phyloP scores from a whole-genome alignment of 371 early-diverging fungal species.

The Thermomucor indicae-seudaticae region DNA sequence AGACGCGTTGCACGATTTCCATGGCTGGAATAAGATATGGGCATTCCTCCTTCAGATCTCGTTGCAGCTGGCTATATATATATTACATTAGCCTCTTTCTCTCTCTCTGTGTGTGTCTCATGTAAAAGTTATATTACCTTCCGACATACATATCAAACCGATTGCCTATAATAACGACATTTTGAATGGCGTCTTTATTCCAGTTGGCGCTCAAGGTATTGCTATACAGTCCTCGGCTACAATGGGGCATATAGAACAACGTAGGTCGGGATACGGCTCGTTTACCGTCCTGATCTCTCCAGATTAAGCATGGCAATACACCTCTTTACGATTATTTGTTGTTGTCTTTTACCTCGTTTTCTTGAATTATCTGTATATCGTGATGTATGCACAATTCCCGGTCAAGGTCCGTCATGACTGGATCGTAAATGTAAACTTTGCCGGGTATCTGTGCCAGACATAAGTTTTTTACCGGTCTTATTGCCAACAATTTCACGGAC shows the following conservation, averaged over 20 bases:
- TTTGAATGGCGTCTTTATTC: constrained; percentile 24
- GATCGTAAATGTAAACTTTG: constrained; percentile 59
- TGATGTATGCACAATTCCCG: constrained; percentile 34
- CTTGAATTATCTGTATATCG: constrained; percentile 32
- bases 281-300: constrained; percentile 13
- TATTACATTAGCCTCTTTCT: not conserved
- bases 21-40: constrained; percentile 53
- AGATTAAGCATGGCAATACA: not conserved
- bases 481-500: too few relatives aligned
- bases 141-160: constrained; percentile 59
- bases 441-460: constrained; percentile 20
- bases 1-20: constrained; percentile 26
- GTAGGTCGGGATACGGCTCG: constrained; percentile 29
- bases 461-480: too few relatives aligned
- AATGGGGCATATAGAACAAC: constrained; percentile 74
- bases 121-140: constrained; percentile 27
- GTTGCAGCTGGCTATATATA: constrained; percentile 40
- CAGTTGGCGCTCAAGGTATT: constrained; percentile 61
- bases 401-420: constrained; percentile 58
- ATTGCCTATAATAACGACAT: constrained; percentile 49
- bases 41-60: constrained; percentile 43
- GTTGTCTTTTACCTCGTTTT: constrained; percentile 36
- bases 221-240: constrained; percentile 59
- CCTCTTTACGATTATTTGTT: not conserved
- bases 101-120: too few relatives aligned